Percentiles rank a stretch among this genome's conserved stretches.
Evolutionary conservation across 1,284 basidiomycete genomes (phyloP).

Genomic region (Afroboletus lepidellus): DNA sequence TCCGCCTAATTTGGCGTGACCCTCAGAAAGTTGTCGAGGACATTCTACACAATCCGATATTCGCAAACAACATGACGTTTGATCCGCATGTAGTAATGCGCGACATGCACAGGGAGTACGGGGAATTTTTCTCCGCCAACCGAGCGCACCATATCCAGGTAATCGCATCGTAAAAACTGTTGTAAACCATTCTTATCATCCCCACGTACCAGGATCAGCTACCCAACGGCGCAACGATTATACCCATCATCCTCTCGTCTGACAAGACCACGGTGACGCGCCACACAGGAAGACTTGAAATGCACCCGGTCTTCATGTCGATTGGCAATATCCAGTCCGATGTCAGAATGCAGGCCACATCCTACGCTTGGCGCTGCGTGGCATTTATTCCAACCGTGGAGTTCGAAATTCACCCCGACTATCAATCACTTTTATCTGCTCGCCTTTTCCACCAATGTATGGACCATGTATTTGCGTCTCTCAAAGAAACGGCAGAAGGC

Average conservation of each 20-base stretch:
- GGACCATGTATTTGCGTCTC: neutral
- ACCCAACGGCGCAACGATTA: slow-evolving; percentile 2
- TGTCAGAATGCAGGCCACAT: slow-evolving; percentile 8
- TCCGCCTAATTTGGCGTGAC: neutral
- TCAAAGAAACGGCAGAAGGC: neutral
- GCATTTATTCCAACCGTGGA: slow-evolving; percentile 1
- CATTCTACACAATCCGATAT: neutral
- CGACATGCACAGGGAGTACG: neutral
- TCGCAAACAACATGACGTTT: neutral
- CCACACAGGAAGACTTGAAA: slow-evolving; percentile 1
- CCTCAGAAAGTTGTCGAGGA: neutral
- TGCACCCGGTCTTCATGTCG: slow-evolving; percentile 10
- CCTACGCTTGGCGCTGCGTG: slow-evolving; percentile 7
- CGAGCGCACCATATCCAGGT: neutral
- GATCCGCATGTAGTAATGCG: neutral
- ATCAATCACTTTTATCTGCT: neutral
- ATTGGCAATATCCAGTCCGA: slow-evolving; percentile 9
- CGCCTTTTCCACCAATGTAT: neutral
- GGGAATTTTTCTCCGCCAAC: neutral
- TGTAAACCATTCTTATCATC: neutral
- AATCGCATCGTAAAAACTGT: too few relatives aligned
- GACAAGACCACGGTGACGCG: slow-evolving; percentile 10
- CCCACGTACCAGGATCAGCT: slow-evolving; percentile 2
- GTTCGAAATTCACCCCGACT: neutral
- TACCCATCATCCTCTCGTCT: slow-evolving; percentile 7